Conservation (phyloP, 352 stramenopile species). For the Pythium dissotocum region DNA sequence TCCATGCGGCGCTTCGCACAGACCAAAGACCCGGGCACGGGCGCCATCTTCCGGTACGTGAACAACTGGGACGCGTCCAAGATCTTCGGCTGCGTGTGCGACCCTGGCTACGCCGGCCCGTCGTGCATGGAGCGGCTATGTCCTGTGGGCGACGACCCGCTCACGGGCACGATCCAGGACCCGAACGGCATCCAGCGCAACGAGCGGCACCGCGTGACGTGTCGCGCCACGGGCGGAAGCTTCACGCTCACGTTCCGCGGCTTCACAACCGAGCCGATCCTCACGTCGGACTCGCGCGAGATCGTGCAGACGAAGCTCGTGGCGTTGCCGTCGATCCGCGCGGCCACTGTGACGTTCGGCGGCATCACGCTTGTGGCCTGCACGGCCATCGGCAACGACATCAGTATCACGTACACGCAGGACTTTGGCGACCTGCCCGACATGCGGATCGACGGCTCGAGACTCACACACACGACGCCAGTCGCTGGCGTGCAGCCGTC, state of each 20-base stretch:
- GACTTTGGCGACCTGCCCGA: conserved; percentile 71
- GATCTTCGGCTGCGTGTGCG: conserved; percentile 87
- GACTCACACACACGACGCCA: conserved; percentile 52
- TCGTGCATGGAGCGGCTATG: conserved; percentile 74
- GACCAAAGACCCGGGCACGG: conserved; percentile 61
- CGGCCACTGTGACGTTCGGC: conserved; percentile 66
- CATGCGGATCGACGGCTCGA: conserved; percentile 55
- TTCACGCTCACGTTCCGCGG: conserved; percentile 88
- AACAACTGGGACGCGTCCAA: conserved; percentile 85
- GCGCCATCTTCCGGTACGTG: conserved; percentile 49
- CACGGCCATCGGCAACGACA: conserved; percentile 75
- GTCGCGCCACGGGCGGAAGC: conserved; percentile 72
- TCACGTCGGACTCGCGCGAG: conserved; percentile 44
- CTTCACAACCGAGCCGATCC: conserved; percentile 72
- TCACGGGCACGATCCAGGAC: conserved; percentile 73
- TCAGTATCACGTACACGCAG: conserved; percentile 75
- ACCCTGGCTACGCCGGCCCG: conserved; percentile 72
- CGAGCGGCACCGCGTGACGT: conserved; percentile 65
- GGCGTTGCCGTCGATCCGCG: conserved; percentile 62
- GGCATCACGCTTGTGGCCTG: conserved; percentile 67
- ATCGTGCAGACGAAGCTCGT: conserved; percentile 54
- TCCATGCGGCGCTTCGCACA: conserved; percentile 63
- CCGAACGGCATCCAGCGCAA: conserved; percentile 67
- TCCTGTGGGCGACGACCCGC: conserved; percentile 82
- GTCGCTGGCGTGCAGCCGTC: conserved; percentile 35